Evolutionary conservation across 371 early-diverging fungal species (phyloP), one percentile per base, ranked within the genome.

Genomic region (Dipsacomyces acuminosporus): DNA sequence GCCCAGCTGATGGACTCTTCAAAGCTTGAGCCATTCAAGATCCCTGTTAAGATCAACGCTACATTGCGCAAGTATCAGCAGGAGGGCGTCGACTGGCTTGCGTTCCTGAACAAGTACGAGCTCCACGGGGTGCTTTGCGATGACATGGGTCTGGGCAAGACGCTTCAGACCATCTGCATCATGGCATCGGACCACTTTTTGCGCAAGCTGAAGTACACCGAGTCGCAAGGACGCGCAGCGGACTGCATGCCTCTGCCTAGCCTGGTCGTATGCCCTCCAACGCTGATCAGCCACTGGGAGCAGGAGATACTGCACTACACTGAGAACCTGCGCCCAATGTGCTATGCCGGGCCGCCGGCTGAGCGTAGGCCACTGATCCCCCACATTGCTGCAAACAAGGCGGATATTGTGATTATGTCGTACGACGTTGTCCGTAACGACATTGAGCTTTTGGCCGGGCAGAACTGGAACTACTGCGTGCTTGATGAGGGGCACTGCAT

Each of bases 401-500:
- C 82, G 52, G 94, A 95, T 57, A 84, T 94, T 11, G 76, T 97
- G 5, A 90, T 98, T 64, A 90, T 87, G 79, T 94, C 94, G 3
- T 99, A 99, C 67, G 99, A 99, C 62, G 90, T 94, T 25, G 84
- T 96, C 54, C 87, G 98, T 49, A 93, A 93, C 61, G 98, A 98
- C 70, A 87, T 95, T 60, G 92, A 94, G 13, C 82, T 83, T 17
- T 74, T 99, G 45, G 59, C 66, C 2, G 57, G 71, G 24, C 73
- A 89, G 34, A 74, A 82, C 26, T 99, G 89, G 88, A 96, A 96
- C 76, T 99, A 96, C 71, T 90, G 95, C 60, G 86, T 99, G 53
- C 76, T 99, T 33, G 99, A 99, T 76, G 99, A 99, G 79, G 99
- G 99, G 0, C 99, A 99, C 72, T 84, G 96, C 33, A 97, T 99